phyloP scores from a whole-genome alignment of 768 basidiomycete species.

The Suillus luteus region DNA sequence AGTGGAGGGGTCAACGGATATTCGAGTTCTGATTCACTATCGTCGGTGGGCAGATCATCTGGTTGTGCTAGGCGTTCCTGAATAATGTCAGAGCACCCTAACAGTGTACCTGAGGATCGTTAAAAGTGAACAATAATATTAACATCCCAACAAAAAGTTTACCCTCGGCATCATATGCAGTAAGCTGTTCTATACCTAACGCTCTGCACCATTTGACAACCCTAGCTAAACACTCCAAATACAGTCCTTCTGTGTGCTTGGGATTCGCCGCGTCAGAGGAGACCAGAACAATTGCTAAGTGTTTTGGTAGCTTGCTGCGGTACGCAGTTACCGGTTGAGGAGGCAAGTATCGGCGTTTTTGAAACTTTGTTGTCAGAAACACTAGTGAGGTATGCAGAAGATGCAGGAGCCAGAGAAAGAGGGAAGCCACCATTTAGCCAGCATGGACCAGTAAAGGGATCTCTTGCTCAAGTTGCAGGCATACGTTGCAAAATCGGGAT shows the following conservation, averaged over 20 bases:
- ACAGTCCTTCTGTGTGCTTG: slow-evolving; percentile 39
- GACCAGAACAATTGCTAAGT: slow-evolving; percentile 67
- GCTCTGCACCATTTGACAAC: slow-evolving; percentile 62
- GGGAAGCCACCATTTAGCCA: slow-evolving; percentile 41
- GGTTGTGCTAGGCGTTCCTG: slow-evolving; percentile 37
- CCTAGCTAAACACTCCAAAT: slow-evolving; percentile 56
- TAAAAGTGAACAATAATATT: slow-evolving; percentile 11
- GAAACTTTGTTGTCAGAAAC: slow-evolving; percentile 42
- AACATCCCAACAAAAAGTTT: slow-evolving; percentile 23
- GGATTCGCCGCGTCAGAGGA: slow-evolving; percentile 39
- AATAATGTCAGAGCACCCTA: slow-evolving; percentile 43
- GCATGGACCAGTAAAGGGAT: slow-evolving; percentile 12
- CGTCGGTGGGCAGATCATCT: slow-evolving; percentile 31
- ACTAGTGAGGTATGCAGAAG: slow-evolving; percentile 51
- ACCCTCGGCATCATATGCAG: slow-evolving; percentile 77
- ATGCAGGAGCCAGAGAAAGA: slow-evolving; percentile 59
- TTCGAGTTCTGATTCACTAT: slow-evolving; percentile 57
- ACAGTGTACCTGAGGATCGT: slow-evolving; percentile 41
- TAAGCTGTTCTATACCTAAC: slow-evolving; percentile 63
- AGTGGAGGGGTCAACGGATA: slow-evolving; percentile 79
- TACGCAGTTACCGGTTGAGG: slow-evolving; percentile 53
- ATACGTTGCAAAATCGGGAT: slow-evolving; percentile 1
- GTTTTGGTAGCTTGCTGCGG: slow-evolving; percentile 61
- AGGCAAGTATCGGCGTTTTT: slow-evolving; percentile 34
- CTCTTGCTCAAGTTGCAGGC: neutral